Evolutionary conservation across 768 basidiomycete genomes (phyloP), one percentile per base, ranked within the genome.

Genomic region (Auricularia cornea): DNA sequence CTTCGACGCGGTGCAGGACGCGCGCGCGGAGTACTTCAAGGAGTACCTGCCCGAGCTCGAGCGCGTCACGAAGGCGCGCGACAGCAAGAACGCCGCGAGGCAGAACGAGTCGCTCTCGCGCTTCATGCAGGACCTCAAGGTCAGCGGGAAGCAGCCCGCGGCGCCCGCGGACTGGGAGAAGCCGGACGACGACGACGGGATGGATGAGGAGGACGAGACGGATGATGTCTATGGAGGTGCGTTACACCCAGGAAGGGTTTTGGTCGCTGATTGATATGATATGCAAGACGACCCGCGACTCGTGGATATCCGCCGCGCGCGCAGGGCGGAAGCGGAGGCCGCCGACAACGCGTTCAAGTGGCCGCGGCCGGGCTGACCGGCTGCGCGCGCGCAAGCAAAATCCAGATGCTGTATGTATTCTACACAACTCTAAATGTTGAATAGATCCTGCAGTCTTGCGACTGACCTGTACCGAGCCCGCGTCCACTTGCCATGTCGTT

Each of bases 21-120:
- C 91, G 2, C 79, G 93, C 68, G 79, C 85, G 62, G 94, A 95
- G 74, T 99, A 97, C 74, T 87, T 91, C 74, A 87, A 79, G 65
- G 92, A 94, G 62, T 99, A 98, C 72, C 81, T 94, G 35, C 94
- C 95, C 0, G 95, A 98, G 71, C 81, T 98, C 4, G 82, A 87
- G 52, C 83, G 86, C 35, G 84, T 93, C 5, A 71, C 74, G 11
- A 68, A 67, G 64, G 70, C 70, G 68, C 74, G 73, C 56, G 87
- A 90, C 62, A 79, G 84, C 68, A 80, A 84, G 0, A 78, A 92
- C 10, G 80, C 83, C 60, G 83, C 81, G 44, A 78, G 79, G 52
- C 92, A 93, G 71, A 80, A 85, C 29, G 92, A 93, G 62, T 91
- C 89, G 0, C 79, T 95, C 77, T 82, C 80, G 67, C 79, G 88